Percentiles rank a stretch among this genome's conserved stretches.
Evolutionary conservation across 371 early-diverging fungal genomes (phyloP).

Genomic region (Mucor racemosus): DNA sequence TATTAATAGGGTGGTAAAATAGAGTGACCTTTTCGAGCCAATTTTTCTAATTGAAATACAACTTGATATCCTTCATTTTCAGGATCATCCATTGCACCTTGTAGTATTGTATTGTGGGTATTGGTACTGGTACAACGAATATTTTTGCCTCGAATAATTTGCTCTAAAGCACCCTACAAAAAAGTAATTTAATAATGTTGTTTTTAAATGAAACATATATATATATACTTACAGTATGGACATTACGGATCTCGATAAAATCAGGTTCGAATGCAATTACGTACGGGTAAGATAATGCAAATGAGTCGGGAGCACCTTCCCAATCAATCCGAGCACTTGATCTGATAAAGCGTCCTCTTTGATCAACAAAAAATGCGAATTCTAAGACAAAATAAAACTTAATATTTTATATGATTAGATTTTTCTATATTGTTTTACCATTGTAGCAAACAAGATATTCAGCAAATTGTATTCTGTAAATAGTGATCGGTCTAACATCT

Average conservation of each 20-base stretch:
- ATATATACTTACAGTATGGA: conserved; percentile 58
- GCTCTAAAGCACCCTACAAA: background rate
- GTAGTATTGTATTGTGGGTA: conserved; percentile 55
- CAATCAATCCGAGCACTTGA: conserved; percentile 76
- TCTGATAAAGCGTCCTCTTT: conserved; percentile 78
- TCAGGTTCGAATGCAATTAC: conserved; percentile 85
- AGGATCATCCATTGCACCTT: conserved; percentile 52
- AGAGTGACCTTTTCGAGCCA: conserved; percentile 8
- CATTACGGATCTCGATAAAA: conserved; percentile 89
- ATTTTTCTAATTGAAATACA: conserved; percentile 38
- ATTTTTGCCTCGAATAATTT: conserved; percentile 63
- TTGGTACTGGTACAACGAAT: conserved; percentile 63
- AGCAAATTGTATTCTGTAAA: conserved; percentile 78
- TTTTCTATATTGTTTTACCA: conserved; percentile 35
- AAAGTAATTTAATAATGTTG: background rate
- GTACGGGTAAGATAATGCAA: conserved; percentile 79
- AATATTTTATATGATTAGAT: background rate
- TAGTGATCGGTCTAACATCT: conserved; percentile 73
- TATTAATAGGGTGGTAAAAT: background rate
- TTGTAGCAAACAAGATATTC: conserved; percentile 90
- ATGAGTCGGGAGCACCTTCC: conserved; percentile 75
- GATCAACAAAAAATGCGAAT: conserved; percentile 91
- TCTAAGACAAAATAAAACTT: conserved; percentile 38
- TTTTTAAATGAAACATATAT: background rate
- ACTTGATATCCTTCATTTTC: conserved; percentile 45